Evolutionary conservation across 2,329 filamentous ascomycete species (phyloP).

Genomic region (Nemania sp.): DNA sequence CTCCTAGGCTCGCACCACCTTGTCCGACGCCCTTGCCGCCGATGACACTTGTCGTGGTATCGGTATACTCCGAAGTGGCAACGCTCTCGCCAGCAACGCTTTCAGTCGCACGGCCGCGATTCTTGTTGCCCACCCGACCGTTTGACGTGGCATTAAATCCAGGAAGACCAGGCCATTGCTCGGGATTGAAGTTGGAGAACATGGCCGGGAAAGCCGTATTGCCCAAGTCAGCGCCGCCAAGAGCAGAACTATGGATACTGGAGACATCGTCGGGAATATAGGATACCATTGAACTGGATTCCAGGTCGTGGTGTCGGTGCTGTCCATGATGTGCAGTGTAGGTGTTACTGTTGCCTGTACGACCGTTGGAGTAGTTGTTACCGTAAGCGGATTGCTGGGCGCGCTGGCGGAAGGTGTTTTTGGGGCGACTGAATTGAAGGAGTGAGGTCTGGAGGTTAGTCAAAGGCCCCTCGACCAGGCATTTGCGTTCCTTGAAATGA

Average conservation of each 20-base stretch:
- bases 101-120: slow-evolving; percentile 68
- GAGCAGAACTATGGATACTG: slow-evolving; percentile 88
- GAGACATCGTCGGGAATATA: slow-evolving; percentile 98
- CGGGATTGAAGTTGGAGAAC: slow-evolving; percentile 89
- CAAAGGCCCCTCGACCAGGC: slow-evolving; percentile 91
- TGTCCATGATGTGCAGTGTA: slow-evolving; percentile 43
- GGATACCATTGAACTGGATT: slow-evolving; percentile 86
- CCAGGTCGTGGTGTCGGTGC: slow-evolving; percentile 59
- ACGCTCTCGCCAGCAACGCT: slow-evolving; percentile 92
- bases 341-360: slow-evolving; percentile 41
- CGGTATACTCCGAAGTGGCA: slow-evolving; percentile 86
- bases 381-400: slow-evolving; percentile 73
- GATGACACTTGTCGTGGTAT: slow-evolving; percentile 78
- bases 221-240: slow-evolving; percentile 79
- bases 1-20: slow-evolving; percentile 83
- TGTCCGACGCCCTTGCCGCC: slow-evolving; percentile 76
- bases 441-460: slow-evolving; percentile 95
- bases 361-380: slow-evolving; percentile 41
- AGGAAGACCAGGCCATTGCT: slow-evolving; percentile 83
- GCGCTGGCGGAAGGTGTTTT: slow-evolving; percentile 90
- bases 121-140: slow-evolving; percentile 68
- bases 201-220: slow-evolving; percentile 86
- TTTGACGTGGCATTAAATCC: slow-evolving; percentile 59
- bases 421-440: slow-evolving; percentile 91
- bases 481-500: slow-evolving; percentile 97